Conservation (phyloP, 768 basidiomycete genomes). For the Leccinellum albellum region DNA sequence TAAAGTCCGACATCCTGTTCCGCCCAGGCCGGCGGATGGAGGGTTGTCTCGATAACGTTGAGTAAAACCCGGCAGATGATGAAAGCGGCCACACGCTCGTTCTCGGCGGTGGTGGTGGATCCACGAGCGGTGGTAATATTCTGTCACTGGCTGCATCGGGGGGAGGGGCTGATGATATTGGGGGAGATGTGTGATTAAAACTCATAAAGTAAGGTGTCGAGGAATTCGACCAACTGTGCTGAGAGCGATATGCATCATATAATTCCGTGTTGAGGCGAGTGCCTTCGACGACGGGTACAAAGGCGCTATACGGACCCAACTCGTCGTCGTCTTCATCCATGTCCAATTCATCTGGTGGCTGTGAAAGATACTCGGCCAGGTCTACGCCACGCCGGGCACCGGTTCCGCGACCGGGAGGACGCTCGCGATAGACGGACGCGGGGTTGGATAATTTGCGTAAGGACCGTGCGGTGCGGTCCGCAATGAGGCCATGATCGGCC, state of each 20-base stretch:
- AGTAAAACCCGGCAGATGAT: slow-evolving; percentile 22
- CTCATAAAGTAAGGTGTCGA: slow-evolving; percentile 21
- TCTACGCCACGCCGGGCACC: slow-evolving; percentile 33
- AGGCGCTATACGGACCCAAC: slow-evolving; percentile 40
- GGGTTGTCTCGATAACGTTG: slow-evolving; percentile 49
- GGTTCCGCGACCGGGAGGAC: slow-evolving; percentile 35
- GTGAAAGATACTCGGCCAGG: slow-evolving; percentile 49
- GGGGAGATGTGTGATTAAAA: slow-evolving; percentile 24
- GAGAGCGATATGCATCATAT: slow-evolving; percentile 57
- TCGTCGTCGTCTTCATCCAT: slow-evolving; percentile 69
- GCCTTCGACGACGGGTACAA: slow-evolving; percentile 44
- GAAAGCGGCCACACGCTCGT: slow-evolving; percentile 21
- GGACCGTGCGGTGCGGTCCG: slow-evolving; percentile 62
- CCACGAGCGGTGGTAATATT: slow-evolving; percentile 28
- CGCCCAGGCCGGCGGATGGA: slow-evolving; percentile 58
- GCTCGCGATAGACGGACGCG: slow-evolving; percentile 52
- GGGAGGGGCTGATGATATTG: slow-evolving; percentile 25
- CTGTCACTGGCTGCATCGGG: slow-evolving; percentile 23
- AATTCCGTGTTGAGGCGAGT: slow-evolving; percentile 55
- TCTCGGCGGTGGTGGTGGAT: slow-evolving; percentile 22
- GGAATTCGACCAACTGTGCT: slow-evolving; percentile 30
- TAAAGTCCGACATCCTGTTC: slow-evolving; percentile 62
- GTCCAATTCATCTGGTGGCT: slow-evolving; percentile 54
- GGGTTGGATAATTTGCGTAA: slow-evolving; percentile 55
- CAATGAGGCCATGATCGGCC: slow-evolving; percentile 56